Base-by-base conservation (phyloP, 2,329 filamentous ascomycete species). In the Colletotrichum chrysophilum region DNA sequence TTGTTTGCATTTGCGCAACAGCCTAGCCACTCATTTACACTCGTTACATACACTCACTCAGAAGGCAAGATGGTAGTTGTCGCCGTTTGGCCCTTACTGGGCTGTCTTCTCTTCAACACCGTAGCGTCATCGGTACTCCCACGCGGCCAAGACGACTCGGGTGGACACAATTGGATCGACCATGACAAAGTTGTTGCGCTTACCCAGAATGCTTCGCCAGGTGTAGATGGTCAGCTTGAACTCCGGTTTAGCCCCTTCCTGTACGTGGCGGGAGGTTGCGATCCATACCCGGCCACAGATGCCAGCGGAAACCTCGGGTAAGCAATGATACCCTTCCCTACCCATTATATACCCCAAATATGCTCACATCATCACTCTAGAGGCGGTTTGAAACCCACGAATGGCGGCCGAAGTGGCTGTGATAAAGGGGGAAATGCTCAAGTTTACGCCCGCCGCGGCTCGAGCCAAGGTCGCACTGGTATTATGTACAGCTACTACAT, bases 401-500 rank as follows among this genome's bases (percentile, higher is more conserved):
- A 7, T 10, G 28, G 28, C 5, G n/a, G 36, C 12, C n/a, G 36
- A 62, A 52, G 56, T 2, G 14, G 36, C 8, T 70, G 36, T 13
- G 67, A 48, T 6, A 14, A 30, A 5, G 67, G 67, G 2, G 56
- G 34, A 14, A 30, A 1, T 2, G 67, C 10, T 8, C 67, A 70
- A 4, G 67, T 70, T 10, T 70, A 70, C 28, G 56, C 24, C 13
- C 67, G 67, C 4, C 18, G 13, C 34, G 67, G 67, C 13, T 5
- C 38, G 3, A 64, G 26, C 58, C 26, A 52, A 1, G 67, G 67
- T 2, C 67, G 56, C n/a, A 18, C 24, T 10, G 36, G 18, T 2
- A 34, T 70, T 12, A 18, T 70, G 5, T 70, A 70, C 34, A 64
- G 56, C 26, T 70, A 64, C 56, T 70, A 70, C 38, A n/a, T 64